A percentile compares a stretch with the other conserved stretches of the same genome.
phyloP scores from a whole-genome alignment of 2,329 filamentous ascomycete genomes.

The Colletotrichum caudatum region DNA sequence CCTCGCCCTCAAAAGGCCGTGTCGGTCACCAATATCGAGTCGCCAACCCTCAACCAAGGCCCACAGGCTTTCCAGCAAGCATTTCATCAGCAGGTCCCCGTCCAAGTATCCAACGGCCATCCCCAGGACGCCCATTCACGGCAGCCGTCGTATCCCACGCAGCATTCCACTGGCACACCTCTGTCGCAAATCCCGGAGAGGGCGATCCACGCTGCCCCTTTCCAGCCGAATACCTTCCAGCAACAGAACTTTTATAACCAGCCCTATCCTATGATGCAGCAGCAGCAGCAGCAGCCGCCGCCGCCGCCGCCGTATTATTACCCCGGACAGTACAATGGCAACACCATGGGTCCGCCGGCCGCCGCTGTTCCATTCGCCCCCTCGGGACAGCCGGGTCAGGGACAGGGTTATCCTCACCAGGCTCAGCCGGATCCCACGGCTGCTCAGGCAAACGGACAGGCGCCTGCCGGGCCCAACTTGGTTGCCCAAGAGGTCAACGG shows the following conservation, averaged over 20 bases:
- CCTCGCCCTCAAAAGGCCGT: conserved; percentile 95
- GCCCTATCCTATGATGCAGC: conserved; percentile 68
- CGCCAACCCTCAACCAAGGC: conserved; percentile 71
- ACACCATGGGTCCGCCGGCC: conserved; percentile 48
- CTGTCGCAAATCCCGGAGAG: conserved; percentile 93
- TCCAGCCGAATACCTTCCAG: conserved; percentile 80
- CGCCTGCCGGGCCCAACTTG: conserved; percentile 63
- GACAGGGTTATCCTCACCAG: conserved; percentile 57
- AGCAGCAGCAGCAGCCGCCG: conserved; percentile 66
- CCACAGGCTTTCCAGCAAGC: conserved; percentile 89
- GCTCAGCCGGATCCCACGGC: conserved; percentile 53
- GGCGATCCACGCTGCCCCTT: conserved; percentile 89
- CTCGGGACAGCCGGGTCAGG: conserved; percentile 60
- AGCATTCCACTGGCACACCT: conserved; percentile 80
- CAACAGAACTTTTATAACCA: conserved; percentile 70
- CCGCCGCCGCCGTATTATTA: conserved; percentile 72
- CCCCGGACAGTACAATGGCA: conserved; percentile 45
- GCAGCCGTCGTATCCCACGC: conserved; percentile 76
- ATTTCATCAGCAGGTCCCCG: conserved; percentile 94
- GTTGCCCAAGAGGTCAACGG: conserved; percentile 92
- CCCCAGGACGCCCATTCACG: conserved; percentile 72
- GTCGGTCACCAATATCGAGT: conserved; percentile 92
- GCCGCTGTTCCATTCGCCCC: conserved; percentile 69
- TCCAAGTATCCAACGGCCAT: conserved; percentile 72
- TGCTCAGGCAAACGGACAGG: conserved; percentile 55